Percentiles rank a stretch among this genome's conserved stretches.
phyloP scores from a whole-genome alignment of 306 rosid species.

The Begonia peltatifolia region DNA sequence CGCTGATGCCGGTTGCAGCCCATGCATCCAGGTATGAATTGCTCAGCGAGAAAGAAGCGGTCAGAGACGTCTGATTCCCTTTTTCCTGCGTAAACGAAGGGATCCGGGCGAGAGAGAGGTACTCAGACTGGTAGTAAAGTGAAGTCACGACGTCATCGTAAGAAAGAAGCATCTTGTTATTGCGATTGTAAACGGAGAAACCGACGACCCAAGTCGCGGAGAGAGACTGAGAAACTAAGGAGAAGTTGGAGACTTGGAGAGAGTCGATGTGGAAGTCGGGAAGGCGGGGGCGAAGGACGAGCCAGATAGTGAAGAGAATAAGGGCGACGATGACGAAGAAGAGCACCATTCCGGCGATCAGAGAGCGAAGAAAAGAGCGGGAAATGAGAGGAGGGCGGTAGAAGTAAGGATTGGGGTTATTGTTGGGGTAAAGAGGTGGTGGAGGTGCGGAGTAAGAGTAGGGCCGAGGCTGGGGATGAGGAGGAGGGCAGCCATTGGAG shows the following conservation, averaged over 20 bases:
- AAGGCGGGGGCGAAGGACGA: slow-evolving; percentile 68
- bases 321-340: slow-evolving; percentile 36
- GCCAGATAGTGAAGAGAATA: slow-evolving; percentile 45
- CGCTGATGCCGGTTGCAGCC: slow-evolving; percentile 11
- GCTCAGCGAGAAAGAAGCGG: slow-evolving; percentile 31
- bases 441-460: slow-evolving; percentile 24
- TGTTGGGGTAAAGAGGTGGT: slow-evolving; percentile 14
- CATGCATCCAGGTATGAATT: slow-evolving; percentile 9
- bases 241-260: slow-evolving; percentile 32
- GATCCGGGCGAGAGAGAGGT: slow-evolving; percentile 25
- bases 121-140: slow-evolving; percentile 12
- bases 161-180: slow-evolving; percentile 50
- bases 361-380: slow-evolving; percentile 40
- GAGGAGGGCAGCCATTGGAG: slow-evolving; percentile 19
- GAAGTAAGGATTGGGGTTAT: slow-evolving; percentile 14
- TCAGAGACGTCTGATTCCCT: slow-evolving; percentile 15
- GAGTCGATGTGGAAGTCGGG: slow-evolving; percentile 43
- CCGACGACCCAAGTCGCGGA: slow-evolving; percentile 45
- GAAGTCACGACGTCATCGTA: slow-evolving; percentile 28
- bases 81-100: slow-evolving; percentile 45
- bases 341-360: slow-evolving; percentile 39
- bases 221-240: slow-evolving; percentile 25
- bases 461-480: background rate
- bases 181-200: slow-evolving; percentile 39
- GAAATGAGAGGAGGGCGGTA: slow-evolving; percentile 5